Base-by-base conservation (phyloP, 2,329 filamentous ascomycete species). In the Fusarium buxicola region DNA sequence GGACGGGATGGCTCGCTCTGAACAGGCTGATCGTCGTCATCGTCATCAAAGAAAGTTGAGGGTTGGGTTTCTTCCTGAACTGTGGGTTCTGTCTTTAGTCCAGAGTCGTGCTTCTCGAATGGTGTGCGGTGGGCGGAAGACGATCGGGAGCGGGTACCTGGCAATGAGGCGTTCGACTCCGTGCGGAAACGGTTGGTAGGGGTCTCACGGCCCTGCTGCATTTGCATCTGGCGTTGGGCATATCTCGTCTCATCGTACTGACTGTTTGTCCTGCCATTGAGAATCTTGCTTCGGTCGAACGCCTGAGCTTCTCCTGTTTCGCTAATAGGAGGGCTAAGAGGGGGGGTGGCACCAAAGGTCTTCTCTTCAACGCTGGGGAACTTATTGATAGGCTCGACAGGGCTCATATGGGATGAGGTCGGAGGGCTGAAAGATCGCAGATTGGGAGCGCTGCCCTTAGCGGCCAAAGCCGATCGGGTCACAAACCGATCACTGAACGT, bases 221-320 rank as follows among this genome's bases (percentile, higher is more conserved):
- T 86, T 73, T 93, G 91, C 43, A 91, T 80, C 71, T 96, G 91
- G 39, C 92, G 87, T 72, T 96, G 90, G 6, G 91, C 86, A 70
- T 92, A 97, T 70, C 92, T 91, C 16, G 89, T 87, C 71, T 97
- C 94, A 69, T 96, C 92, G 67, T 95, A 97, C 8, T 88, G 85
- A 46, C 89, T 86, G 64, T 90, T 90, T 58, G 85, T 83, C 21
- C 84, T 77, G 16, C 81, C 81, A 69, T 82, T 77, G 1, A 92
- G 90, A 0, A 92, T 96, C 73, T 95, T 96, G 47, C 91, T 92
- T 41, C 86, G 82, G 67, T 97, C 94, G 12, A 96, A 81, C 1
- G 84, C 74, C 2, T 84, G 77, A 13, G 82, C 79, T n/a, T 94
- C 91, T 25, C 89, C 90, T 1, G 82, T 81, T 63, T 95, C 91